These are phyloP conservation scores for Alternaria triticimaculans DNA, from an alignment of 2,329 filamentous ascomycete species.

Conservation along the genomic window DNA sequence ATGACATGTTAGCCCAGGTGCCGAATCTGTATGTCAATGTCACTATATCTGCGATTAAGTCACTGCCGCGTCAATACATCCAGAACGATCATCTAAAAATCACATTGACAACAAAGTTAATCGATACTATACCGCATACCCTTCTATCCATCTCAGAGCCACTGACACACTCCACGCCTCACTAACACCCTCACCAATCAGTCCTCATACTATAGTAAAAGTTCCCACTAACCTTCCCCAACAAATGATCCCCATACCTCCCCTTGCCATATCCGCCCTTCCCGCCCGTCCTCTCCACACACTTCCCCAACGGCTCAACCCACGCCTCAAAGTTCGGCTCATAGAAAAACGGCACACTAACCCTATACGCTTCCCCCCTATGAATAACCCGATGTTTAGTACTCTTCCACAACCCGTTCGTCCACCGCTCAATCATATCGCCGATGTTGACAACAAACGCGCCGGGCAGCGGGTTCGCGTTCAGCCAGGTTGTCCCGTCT, in stretches of 20 bases:
- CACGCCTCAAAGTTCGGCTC: conserved; percentile 53
- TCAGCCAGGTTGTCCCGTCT: conserved; percentile 52
- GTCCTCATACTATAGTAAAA: conserved; percentile 46
- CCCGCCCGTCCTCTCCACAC: conserved; percentile 45
- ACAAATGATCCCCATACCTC: conserved; percentile 53
- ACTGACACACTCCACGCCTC: too few relatives aligned
- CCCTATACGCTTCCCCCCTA: conserved; percentile 45
- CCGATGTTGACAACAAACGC: conserved; percentile 59
- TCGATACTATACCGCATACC: too few relatives aligned
- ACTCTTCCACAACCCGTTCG: conserved; percentile 52
- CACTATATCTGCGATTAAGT: too few relatives aligned
- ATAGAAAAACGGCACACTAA: conserved; percentile 59
- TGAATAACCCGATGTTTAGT: conserved; percentile 57
- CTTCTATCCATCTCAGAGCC: too few relatives aligned
- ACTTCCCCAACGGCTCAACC: conserved; percentile 48
- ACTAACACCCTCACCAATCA: conserved; percentile 24
- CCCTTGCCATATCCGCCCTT: conserved; percentile 31
- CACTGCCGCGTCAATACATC: too few relatives aligned
- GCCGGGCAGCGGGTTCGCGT: conserved; percentile 53
- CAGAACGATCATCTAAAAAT: too few relatives aligned
- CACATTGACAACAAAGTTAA: too few relatives aligned
- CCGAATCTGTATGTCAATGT: too few relatives aligned
- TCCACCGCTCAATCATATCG: conserved; percentile 58
- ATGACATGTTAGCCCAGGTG: too few relatives aligned
- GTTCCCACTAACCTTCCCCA: conserved; percentile 52